Percentiles rank a stretch among this genome's conserved stretches.
Conservation (phyloP, 2,329 filamentous ascomycete genomes). For the Didymella glomerata region DNA sequence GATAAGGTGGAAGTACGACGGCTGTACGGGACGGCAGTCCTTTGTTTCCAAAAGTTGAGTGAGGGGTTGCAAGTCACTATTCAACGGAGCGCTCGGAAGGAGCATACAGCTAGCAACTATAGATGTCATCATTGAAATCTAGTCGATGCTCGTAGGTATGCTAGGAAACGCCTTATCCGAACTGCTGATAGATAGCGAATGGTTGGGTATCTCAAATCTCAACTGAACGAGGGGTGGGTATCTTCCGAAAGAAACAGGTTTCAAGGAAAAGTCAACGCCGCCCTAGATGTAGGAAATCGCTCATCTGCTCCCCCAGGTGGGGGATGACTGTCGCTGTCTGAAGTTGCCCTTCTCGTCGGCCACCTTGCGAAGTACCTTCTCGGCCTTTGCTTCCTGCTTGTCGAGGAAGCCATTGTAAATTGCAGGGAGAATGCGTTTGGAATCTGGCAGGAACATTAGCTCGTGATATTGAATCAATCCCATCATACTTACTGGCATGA, state of each 20-base stretch:
- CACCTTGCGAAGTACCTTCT: constrained; percentile 50
- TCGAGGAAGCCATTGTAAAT: constrained; percentile 49
- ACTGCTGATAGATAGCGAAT: constrained; percentile 38
- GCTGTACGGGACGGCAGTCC: constrained; percentile 16
- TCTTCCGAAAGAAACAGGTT: constrained; percentile 33
- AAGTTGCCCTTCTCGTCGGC: constrained; percentile 52
- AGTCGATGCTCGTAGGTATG: constrained; percentile 14
- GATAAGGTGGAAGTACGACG: constrained; percentile 18
- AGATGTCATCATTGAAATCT: constrained; percentile 21
- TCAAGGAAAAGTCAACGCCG: constrained; percentile 24
- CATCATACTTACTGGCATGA: constrained; percentile 72
- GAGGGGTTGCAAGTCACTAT: constrained; percentile 15
- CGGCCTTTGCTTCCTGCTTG: constrained; percentile 46
- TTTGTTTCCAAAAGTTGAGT: neutral
- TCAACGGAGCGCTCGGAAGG: constrained; percentile 6
- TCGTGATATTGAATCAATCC: neutral
- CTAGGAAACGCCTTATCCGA: constrained; percentile 16
- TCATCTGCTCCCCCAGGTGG: constrained; percentile 50
- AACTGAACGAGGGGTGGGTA: constrained; percentile 38
- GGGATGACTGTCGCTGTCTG: constrained; percentile 47
- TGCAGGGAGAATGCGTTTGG: constrained; percentile 44
- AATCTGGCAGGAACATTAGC: constrained; percentile 39
- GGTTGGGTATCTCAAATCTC: constrained; percentile 37
- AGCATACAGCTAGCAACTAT: constrained; percentile 12
- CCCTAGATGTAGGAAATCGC: constrained; percentile 14